Evolutionary conservation across 1,284 basidiomycete species (phyloP), one percentile per base, ranked within the genome.

Genomic region (Schizophyllum amplum): DNA sequence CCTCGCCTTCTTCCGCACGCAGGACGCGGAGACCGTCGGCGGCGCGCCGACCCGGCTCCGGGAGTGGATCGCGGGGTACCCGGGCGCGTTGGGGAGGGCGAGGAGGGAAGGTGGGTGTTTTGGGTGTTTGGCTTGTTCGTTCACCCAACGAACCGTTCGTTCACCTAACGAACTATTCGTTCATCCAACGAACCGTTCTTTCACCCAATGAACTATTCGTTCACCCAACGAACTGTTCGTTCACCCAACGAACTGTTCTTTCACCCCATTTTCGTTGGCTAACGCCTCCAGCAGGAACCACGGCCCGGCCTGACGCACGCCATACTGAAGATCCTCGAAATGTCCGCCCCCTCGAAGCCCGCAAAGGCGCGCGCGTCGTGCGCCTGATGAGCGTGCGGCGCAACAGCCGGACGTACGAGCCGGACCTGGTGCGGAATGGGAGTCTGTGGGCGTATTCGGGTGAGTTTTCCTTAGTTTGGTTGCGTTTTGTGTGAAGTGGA

Each of bases 61-160:
- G 67, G 86, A 89, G 61, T 94, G 91, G 92, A 89, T 93, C 60
- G 81, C 86, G 60, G 88, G 88, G 1, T 94, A 94, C 66, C 92
- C 92, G 0, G 24, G 24, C 13, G 48, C 24, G 21, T 20, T 50
- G 48, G 24, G 21, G 21, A 24, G 48, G 21, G 20, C 24, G 20
- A 24, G 21, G 13, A 50, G 21, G 13, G 48, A 50, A 21, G 48
- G 48, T 50, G 33, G 17, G 33, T 42, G 3, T 17, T 42, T 9
- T 42, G 11, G 7, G 33, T 42, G 2, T 42, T 9, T 42, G 33
- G 11, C 17, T 17, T 33, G 33, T n/a, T n/a, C n/a, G n/a, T n/a
- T n/a, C n/a, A n/a, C n/a, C n/a, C n/a, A n/a, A n/a, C n/a, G n/a
- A n/a, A n/a, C n/a, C n/a, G n/a, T n/a, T n/a, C n/a, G n/a, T n/a